Base-by-base conservation (phyloP, 495 filamentous ascomycete genomes). In the Xylaria scruposa region DNA sequence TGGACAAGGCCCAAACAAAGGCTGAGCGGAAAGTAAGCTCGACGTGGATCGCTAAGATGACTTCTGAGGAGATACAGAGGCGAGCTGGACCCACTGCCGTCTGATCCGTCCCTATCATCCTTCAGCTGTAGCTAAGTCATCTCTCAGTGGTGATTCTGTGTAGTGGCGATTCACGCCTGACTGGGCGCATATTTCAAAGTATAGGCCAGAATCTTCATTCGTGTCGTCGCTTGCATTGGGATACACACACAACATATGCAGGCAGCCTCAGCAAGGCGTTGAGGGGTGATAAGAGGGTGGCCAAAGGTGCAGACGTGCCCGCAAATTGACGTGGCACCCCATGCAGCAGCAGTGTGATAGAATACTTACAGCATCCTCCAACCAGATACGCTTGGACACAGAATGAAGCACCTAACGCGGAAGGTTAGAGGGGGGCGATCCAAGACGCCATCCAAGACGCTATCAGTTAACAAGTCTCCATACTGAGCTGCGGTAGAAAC, bases 321-420 rank as follows among this genome's bases (percentile, higher is more conserved):
- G 51, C 66, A 40, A 51, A 44, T 38, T 68, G 66, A 68, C 66
- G 66, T 68, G 66, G 66, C 66, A 68, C 51, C 29, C 33, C 65
- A 56, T 68, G 42, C 38, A 44, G 36, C 36, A n/a, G 60, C 36
- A 21, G 61, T 49, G 17, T 21, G n/a, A 49, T 49, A 49, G 5
- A 49, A 5, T n/a, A 8, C 38, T 42, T 24, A 13, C 36, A 26
- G 38, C 40, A 47, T 19, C 17, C n/a, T 38, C 46, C 60, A 63
- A 46, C 60, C 40, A 46, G 29, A 46, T 40, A 63, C 40, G 17
- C 38, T 63, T 29, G 40, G 38, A 29, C 60, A 19, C 26, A 63
- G n/a, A 46, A 46, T 46, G 7, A 31, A 26, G 21, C 46, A 47
- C 61, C 61, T 33, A 64, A 46, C 12, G 24, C 21, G 33, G 42